phyloP scores from a whole-genome alignment of 768 basidiomycete species.

The Boletus sp. region DNA sequence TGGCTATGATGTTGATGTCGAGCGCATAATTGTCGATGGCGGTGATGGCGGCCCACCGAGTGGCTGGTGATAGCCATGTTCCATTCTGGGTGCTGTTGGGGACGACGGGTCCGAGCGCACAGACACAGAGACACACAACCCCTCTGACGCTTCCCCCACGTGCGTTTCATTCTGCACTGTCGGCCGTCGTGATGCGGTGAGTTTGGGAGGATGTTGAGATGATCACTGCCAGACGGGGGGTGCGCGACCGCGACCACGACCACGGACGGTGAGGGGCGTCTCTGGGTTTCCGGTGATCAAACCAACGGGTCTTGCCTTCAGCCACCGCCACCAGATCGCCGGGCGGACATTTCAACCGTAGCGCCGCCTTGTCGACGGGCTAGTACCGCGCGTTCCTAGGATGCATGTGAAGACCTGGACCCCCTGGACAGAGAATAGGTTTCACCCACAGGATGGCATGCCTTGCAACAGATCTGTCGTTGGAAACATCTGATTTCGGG shows the following conservation, averaged over 20 bases:
- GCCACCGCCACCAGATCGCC: neutral
- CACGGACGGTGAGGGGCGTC: neutral
- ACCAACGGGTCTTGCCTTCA: neutral
- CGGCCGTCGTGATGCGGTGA: neutral
- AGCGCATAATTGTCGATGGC: conserved; percentile 4
- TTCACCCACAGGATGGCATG: neutral
- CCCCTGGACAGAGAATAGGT: neutral
- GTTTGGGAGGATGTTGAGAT: neutral
- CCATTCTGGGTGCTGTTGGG: neutral
- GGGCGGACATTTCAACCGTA: neutral
- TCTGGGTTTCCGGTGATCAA: conserved; percentile 1
- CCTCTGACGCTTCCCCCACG: neutral
- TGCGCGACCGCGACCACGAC: neutral
- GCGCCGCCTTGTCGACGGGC: neutral
- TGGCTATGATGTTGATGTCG: conserved; percentile 12
- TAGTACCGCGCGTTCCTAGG: neutral
- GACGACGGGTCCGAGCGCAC: conserved; percentile 13
- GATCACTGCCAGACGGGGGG: neutral
- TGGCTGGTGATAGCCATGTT: neutral
- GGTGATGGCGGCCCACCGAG: conserved; percentile 6
- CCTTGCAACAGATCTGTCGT: neutral
- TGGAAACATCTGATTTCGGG: neutral
- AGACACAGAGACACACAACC: neutral
- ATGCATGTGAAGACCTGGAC: neutral
- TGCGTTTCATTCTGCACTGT: conserved; percentile 9